Percentiles rank a stretch among this genome's conserved stretches.
These are phyloP conservation scores for Aspergillus aculeatinus DNA, from an alignment of 2,329 filamentous ascomycete genomes.

Conservation along the genomic window DNA sequence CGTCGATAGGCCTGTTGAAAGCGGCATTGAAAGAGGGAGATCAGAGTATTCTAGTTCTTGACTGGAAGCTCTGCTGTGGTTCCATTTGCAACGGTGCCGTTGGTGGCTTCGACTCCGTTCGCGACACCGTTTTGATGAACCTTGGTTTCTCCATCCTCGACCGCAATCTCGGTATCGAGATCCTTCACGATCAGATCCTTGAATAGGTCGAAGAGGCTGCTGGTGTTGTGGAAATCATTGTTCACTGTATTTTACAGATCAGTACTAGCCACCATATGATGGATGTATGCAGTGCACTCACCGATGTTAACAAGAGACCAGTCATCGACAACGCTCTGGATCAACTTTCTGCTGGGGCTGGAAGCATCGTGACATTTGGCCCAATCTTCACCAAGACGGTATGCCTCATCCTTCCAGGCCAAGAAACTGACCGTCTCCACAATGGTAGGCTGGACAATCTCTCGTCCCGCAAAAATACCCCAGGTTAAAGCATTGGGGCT, in stretches of 20 bases:
- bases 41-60: conserved; percentile 24
- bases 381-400: conserved; percentile 89
- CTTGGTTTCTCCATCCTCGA: conserved; percentile 19
- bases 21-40: neutral
- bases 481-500: conserved; percentile 98
- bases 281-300: conserved; percentile 47
- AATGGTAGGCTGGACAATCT: conserved; percentile 99
- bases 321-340: conserved; percentile 79
- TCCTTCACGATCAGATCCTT: conserved; percentile 60
- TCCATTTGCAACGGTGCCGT: conserved; percentile 20
- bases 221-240: conserved; percentile 89
- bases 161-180: conserved; percentile 33
- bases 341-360: conserved; percentile 74
- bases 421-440: conserved; percentile 97
- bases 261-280: conserved; percentile 17
- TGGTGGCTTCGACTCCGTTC: conserved; percentile 15
- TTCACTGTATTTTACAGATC: conserved; percentile 62
- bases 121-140: conserved; percentile 23
- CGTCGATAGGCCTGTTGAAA: conserved; percentile 2
- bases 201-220: conserved; percentile 82
- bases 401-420: conserved; percentile 98
- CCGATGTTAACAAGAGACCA: conserved; percentile 97
- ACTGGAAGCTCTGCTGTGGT: conserved; percentile 12
- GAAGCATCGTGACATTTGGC: conserved; percentile 79
- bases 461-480: conserved; percentile 98